phyloP scores from a whole-genome alignment of 1,284 basidiomycete genomes.

The Trichosporon ovoides region DNA sequence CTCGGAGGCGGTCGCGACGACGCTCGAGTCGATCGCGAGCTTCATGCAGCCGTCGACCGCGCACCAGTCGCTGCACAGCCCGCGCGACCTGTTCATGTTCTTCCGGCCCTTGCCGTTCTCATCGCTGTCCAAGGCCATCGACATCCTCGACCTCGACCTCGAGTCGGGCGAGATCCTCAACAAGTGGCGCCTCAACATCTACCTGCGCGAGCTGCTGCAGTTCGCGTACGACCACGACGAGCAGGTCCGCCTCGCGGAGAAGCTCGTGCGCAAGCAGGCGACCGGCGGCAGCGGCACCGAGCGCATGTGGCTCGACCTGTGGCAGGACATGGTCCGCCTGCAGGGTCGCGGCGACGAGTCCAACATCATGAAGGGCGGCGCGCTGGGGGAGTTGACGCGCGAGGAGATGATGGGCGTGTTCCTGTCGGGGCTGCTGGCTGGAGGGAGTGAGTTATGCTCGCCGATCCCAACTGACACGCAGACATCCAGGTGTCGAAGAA shows the following conservation, averaged over 20 bases:
- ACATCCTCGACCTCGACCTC: conserved; percentile 87
- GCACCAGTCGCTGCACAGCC: conserved; percentile 54
- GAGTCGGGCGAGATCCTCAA: conserved; percentile 84
- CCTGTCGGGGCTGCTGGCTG: conserved; percentile 72
- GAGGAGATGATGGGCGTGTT: conserved; percentile 73
- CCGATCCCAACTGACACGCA: conserved; percentile 42
- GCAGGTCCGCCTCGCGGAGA: conserved; percentile 78
- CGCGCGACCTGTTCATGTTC: conserved; percentile 73
- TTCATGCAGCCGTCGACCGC: conserved; percentile 70
- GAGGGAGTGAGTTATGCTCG: conserved; percentile 64
- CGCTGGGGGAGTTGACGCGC: conserved; percentile 67
- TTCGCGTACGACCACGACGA: conserved; percentile 61
- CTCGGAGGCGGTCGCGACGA: conserved; percentile 69
- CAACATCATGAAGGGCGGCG: conserved; percentile 54
- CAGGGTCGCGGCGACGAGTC: conserved; percentile 57
- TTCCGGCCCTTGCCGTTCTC: conserved; percentile 68
- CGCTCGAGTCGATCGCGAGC: conserved; percentile 67
- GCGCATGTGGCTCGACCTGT: conserved; percentile 75
- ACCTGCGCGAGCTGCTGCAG: conserved; percentile 77
- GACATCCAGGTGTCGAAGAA: conserved; percentile 71
- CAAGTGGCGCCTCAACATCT: conserved; percentile 74
- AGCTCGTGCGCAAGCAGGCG: conserved; percentile 69
- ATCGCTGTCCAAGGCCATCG: conserved; percentile 72
- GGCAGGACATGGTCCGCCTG: conserved; percentile 84
- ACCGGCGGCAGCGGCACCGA: conserved; percentile 47